A percentile compares a stretch with the other conserved stretches of the same genome.
Conservation (phyloP, 148 eudicot species). For the Rhododendron williamsianum region DNA sequence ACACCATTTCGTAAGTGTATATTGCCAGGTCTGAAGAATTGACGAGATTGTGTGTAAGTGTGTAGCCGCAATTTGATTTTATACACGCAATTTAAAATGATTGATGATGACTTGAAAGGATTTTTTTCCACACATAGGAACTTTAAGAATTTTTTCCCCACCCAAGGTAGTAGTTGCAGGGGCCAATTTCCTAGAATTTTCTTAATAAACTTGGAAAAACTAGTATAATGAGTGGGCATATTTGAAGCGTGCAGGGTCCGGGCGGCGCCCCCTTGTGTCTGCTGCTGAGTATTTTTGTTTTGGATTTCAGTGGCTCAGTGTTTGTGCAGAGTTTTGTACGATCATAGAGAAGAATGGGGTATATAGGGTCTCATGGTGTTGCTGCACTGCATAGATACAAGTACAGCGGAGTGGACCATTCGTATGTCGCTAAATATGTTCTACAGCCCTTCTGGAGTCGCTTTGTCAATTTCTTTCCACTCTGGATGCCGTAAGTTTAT, state of each 20-base stretch:
- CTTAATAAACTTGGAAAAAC: not conserved
- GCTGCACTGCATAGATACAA: constrained; percentile 73
- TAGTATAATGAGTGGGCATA: not conserved
- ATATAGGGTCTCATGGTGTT: constrained; percentile 88
- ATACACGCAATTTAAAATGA: too few relatives aligned
- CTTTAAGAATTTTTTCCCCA: not conserved
- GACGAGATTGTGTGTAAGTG: not conserved
- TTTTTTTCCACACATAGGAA: not conserved
- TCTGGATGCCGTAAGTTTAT: constrained; percentile 94
- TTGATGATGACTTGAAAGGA: not conserved
- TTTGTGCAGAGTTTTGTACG: not conserved
- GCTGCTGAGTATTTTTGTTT: not conserved
- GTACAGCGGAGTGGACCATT: constrained; percentile 94
- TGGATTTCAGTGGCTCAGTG: not conserved
- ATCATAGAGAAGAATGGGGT: constrained; percentile 47
- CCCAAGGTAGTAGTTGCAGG: not conserved
- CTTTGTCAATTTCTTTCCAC: constrained; percentile 71
- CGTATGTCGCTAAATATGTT: constrained; percentile 70
- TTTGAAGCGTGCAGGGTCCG: not conserved
- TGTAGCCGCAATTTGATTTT: too few relatives aligned
- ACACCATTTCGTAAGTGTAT: not conserved
- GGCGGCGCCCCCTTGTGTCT: not conserved
- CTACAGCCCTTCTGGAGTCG: constrained; percentile 84
- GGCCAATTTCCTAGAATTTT: not conserved
- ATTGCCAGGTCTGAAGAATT: not conserved